A percentile compares a stretch with the other conserved stretches of the same genome.
Conservation (phyloP, 352 stramenopile species). For the Phytophthora sp. region DNA sequence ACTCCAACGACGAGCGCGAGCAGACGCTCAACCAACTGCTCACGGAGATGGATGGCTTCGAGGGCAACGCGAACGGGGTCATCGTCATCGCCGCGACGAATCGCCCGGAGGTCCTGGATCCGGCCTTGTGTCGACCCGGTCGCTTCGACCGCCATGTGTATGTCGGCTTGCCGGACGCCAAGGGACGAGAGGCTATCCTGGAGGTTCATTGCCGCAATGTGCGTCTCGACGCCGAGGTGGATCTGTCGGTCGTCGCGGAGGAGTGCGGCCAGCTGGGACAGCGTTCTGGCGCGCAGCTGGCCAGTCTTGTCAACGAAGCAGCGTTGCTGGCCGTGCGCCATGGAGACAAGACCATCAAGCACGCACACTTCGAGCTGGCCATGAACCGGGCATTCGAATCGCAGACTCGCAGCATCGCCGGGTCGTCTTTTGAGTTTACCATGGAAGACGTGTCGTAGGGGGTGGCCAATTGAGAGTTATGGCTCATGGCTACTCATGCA, state of each 20-base stretch:
- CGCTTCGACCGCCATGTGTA: constrained; percentile 97
- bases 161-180: constrained; percentile 93
- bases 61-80: constrained; percentile 91
- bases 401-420: constrained; percentile 60
- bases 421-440: constrained; percentile 58
- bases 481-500: too few species aligned
- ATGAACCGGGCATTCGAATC: constrained; percentile 76
- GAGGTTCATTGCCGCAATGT: constrained; percentile 72
- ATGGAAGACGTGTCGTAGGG: constrained; percentile 43
- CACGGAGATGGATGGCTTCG: constrained; percentile 91
- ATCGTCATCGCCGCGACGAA: constrained; percentile 98
- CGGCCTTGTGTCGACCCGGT: constrained; percentile 94
- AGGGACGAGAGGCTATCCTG: constrained; percentile 87
- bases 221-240: constrained; percentile 57
- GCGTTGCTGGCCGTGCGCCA: constrained; percentile 79
- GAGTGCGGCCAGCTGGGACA: constrained; percentile 66
- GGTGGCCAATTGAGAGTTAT: too few species aligned
- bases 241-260: constrained; percentile 55
- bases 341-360: constrained; percentile 63
- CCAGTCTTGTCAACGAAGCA: constrained; percentile 85
- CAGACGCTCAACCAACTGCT: constrained; percentile 96
- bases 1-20: constrained; percentile 95
- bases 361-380: constrained; percentile 74
- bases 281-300: constrained; percentile 74
- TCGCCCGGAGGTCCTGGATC: constrained; percentile 95